Evolutionary conservation across 805 yeast genomes (phyloP).

Genomic region (Candida tammaniensis): DNA sequence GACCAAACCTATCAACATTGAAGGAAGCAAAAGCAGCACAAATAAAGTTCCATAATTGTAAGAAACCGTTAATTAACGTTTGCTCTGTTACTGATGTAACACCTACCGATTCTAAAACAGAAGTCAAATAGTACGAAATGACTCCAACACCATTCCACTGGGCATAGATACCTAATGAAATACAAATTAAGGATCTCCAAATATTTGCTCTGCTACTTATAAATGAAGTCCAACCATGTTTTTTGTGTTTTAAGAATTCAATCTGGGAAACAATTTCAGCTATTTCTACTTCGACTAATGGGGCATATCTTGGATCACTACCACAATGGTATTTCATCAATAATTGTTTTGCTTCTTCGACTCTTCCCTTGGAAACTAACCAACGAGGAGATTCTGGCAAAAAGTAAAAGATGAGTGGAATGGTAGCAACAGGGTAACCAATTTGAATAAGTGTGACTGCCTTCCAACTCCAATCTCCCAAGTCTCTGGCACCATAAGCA

Average conservation of each 20-base stretch:
- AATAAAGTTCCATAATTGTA: conserved; percentile 43
- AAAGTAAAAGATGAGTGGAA: conserved; percentile 36
- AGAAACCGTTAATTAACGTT: conserved; percentile 47
- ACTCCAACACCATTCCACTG: conserved; percentile 46
- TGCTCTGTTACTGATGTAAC: conserved; percentile 42
- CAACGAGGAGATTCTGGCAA: conserved; percentile 52
- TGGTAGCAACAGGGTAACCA: conserved; percentile 40
- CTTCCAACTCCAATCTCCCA: conserved; percentile 38
- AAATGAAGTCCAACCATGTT: conserved; percentile 10
- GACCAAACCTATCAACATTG: conserved; percentile 18
- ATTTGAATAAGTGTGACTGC: conserved; percentile 52
- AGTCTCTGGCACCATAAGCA: conserved; percentile 9
- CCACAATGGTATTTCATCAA: conserved; percentile 40
- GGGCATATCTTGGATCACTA: conserved; percentile 20
- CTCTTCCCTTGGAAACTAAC: conserved; percentile 37
- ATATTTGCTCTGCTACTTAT: conserved; percentile 5
- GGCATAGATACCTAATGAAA: conserved; percentile 5
- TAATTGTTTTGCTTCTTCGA: conserved; percentile 39
- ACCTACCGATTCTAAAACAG: conserved; percentile 50
- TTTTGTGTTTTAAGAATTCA: conserved; percentile 10
- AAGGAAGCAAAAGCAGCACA: conserved; percentile 18
- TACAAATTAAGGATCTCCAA: conserved; percentile 8
- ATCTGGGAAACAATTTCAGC: conserved; percentile 10
- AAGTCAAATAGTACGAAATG: conserved; percentile 46
- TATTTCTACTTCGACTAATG: conserved; percentile 10